A percentile compares a stretch with the other conserved stretches of the same genome.
Evolutionary conservation across 352 stramenopile species (phyloP).

Genomic region (Phytophthora litchii): DNA sequence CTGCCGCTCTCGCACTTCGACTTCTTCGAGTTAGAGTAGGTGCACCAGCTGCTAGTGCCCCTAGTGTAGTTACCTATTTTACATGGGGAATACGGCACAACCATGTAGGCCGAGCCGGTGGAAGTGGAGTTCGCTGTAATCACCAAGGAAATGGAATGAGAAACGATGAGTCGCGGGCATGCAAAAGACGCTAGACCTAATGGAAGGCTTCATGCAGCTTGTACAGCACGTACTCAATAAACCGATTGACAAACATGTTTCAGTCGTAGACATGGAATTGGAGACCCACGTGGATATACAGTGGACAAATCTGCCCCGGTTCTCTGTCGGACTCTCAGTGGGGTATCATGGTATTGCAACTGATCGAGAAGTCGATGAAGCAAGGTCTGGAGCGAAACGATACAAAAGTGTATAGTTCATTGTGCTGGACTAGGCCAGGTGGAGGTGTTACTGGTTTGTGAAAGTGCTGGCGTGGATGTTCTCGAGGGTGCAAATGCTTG

Average conservation of each 20-base stretch:
- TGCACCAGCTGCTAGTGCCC: too few species aligned
- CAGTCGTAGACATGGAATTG: slow-evolving; percentile 36
- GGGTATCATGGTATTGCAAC: slow-evolving; percentile 52
- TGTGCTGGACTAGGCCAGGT: slow-evolving; percentile 41
- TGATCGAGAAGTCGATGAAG: slow-evolving; percentile 29
- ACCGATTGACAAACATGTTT: slow-evolving; percentile 17
- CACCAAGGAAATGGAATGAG: slow-evolving; percentile 65
- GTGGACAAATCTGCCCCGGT: slow-evolving; percentile 52
- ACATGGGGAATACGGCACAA: slow-evolving; percentile 57
- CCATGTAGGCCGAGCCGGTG: slow-evolving; percentile 47
- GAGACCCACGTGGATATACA: slow-evolving; percentile 37
- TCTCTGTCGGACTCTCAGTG: slow-evolving; percentile 67
- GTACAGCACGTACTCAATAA: slow-evolving; percentile 48
- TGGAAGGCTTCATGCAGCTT: slow-evolving; percentile 62
- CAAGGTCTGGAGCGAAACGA: slow-evolving; percentile 39
- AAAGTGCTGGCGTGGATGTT: slow-evolving; percentile 33
- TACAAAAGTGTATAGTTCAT: slow-evolving; percentile 45
- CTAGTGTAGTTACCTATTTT: too few species aligned
- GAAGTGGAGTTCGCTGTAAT: slow-evolving; percentile 56
- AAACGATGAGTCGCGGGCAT: slow-evolving; percentile 65
- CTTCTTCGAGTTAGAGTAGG: too few species aligned
- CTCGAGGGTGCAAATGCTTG: slow-evolving; percentile 39
- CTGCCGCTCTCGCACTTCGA: slow-evolving; percentile 46
- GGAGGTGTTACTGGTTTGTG: slow-evolving; percentile 22
- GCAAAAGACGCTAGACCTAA: slow-evolving; percentile 45